A percentile compares a stretch with the other conserved stretches of the same genome.
Evolutionary conservation across 345 rosid species (phyloP).

Genomic region (Rhodamnia argentea): DNA sequence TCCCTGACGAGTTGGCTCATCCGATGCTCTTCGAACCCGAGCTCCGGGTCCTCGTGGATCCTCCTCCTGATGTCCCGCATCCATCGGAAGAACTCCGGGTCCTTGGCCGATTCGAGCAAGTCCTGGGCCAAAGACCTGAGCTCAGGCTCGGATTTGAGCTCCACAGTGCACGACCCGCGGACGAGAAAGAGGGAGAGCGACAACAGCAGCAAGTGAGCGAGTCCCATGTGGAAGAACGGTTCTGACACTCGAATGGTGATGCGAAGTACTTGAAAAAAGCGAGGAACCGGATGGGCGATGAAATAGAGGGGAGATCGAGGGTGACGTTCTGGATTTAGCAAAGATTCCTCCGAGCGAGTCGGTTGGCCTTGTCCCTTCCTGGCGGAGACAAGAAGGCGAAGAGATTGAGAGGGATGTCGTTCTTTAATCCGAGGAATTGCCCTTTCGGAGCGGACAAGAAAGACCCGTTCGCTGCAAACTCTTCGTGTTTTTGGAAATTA

Average conservation of each 20-base stretch:
- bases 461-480: background rate
- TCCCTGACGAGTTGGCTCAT: constrained; percentile 46
- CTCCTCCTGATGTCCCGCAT: constrained; percentile 48
- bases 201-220: background rate
- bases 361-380: background rate
- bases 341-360: background rate
- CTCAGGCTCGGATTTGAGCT: background rate
- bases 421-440: background rate
- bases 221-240: background rate
- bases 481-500: background rate
- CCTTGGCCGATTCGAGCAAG: constrained; percentile 37
- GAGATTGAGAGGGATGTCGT: background rate
- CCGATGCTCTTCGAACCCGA: constrained; percentile 52
- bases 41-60: constrained; percentile 56
- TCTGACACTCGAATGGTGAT: background rate
- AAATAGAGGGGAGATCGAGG: background rate
- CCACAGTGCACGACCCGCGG: background rate
- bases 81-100: constrained; percentile 50
- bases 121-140: constrained; percentile 18
- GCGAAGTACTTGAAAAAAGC: background rate
- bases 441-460: background rate
- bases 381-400: background rate
- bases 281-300: background rate
- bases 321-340: background rate
- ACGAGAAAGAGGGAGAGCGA: background rate